Base-by-base conservation (phyloP, 2,329 filamentous ascomycete genomes). In the Achaetomium macrosporum region DNA sequence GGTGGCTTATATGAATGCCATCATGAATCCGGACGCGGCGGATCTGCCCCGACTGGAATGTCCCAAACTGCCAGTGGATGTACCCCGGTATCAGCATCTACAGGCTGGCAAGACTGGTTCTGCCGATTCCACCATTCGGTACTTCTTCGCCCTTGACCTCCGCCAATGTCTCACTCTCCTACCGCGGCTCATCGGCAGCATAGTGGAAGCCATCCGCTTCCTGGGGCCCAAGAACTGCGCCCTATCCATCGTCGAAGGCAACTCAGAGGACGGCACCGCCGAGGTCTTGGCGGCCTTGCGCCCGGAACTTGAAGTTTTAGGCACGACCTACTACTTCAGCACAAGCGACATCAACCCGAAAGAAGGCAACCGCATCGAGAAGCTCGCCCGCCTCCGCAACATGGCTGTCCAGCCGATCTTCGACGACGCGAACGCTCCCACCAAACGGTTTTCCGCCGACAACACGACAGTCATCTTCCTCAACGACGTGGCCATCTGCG, bases 191-290 rank as follows among this genome's bases (percentile, higher is more conserved):
- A 59, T 83, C 11, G 74, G 77, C 1, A 76, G 74, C 29, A 68
- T 82, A 10, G 54, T 82, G 25, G 73, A 81, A 57, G 68, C 67
- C 1, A 71, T 78, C 5, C 66, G 62, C 1, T 79, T 76, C 58
- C 69, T 83, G 0, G 77, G 79, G 0, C 71, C 76, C 0, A 56
- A 72, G 11, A 69, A 70, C 49, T 82, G 77, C 58, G 75, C 72
- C 0, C 64, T 83, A 1, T 81, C 77, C 1, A 74, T 82, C 19
- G 70, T 82, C 12, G 79, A 82, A 57, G 78, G 79, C 12, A 70
- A 76, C 59, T 82, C 78, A 0, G 60, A 70, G 17, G 79, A 83
- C 54, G 78, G 77, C 5, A 82, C 79, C 0, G 69, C 62, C 33
- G 76, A 79, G 33, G 67, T 82, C 8, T 69, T 83, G 1, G 51